phyloP scores from a whole-genome alignment of 495 filamentous ascomycete genomes.

The Penicillium dipodomyicola region DNA sequence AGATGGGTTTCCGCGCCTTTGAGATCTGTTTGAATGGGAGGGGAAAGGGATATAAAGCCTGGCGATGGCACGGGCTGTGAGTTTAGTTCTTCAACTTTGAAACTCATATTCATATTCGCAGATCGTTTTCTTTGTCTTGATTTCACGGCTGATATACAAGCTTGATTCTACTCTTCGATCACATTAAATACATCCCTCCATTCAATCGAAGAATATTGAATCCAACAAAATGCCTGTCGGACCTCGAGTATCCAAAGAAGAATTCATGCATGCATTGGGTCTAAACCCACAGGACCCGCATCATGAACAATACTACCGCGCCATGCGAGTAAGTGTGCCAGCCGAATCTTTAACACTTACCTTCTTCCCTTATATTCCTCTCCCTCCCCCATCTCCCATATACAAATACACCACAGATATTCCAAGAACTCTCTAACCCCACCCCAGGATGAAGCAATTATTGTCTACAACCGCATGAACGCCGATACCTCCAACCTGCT shows the following conservation, averaged over 20 bases:
- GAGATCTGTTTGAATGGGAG: constrained; percentile 8
- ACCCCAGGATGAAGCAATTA: constrained; percentile 48
- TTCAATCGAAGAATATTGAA: background rate
- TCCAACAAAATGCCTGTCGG: constrained; percentile 34
- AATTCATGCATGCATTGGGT: constrained; percentile 45
- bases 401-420: background rate
- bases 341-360: background rate
- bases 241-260: constrained; percentile 47
- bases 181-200: background rate
- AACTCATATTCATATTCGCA: background rate
- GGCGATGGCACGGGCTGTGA: background rate
- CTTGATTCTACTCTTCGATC: background rate
- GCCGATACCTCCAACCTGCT: constrained; percentile 41
- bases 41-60: constrained; percentile 12
- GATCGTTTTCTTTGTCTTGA: background rate
- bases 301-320: constrained; percentile 44
- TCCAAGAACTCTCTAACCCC: background rate
- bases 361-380: background rate
- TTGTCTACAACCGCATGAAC: constrained; percentile 44
- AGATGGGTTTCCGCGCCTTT: constrained; percentile 5
- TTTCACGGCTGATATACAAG: background rate
- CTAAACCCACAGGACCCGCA: constrained; percentile 40
- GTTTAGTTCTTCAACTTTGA: background rate
- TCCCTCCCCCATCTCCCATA: background rate
- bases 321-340: constrained; percentile 40